Conservation (phyloP, 768 basidiomycete genomes). For the Mycena vitilis region DNA sequence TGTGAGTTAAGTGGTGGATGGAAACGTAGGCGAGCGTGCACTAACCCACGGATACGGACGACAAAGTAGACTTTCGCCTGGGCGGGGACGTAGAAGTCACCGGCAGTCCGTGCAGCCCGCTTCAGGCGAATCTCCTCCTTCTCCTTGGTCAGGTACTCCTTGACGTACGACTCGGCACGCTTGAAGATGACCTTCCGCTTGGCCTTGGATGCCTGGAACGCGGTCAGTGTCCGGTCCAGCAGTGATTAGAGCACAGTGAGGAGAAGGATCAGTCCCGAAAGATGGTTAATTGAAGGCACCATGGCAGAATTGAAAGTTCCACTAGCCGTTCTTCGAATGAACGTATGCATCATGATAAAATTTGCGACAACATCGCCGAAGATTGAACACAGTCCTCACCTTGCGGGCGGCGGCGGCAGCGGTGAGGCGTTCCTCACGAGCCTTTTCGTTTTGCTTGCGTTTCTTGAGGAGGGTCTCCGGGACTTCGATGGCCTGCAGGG, state of each 20-base stretch:
- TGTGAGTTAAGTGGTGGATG: slow-evolving; percentile 23
- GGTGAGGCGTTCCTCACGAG: slow-evolving; percentile 90
- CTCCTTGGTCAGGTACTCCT: slow-evolving; percentile 94
- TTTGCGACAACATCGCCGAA: slow-evolving; percentile 35
- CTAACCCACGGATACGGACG: slow-evolving; percentile 92
- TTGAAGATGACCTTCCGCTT: slow-evolving; percentile 99
- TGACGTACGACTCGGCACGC: slow-evolving; percentile 97
- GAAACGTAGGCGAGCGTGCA: slow-evolving; percentile 46
- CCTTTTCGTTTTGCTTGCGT: slow-evolving; percentile 97
- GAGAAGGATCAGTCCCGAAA: slow-evolving; percentile 82
- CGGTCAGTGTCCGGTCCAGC: slow-evolving; percentile 17
- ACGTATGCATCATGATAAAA: slow-evolving; percentile 84
- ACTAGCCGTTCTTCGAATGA: slow-evolving; percentile 84
- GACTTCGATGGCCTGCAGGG: slow-evolving; percentile 87
- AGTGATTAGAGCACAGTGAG: slow-evolving; percentile 28
- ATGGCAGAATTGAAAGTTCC: slow-evolving; percentile 64
- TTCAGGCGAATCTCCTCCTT: slow-evolving; percentile 96
- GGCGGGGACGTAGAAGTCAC: slow-evolving; percentile 97
- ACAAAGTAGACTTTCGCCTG: slow-evolving; percentile 99
- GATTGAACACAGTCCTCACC: slow-evolving; percentile 62
- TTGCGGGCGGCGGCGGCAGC: slow-evolving; percentile 89
- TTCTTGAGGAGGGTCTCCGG: slow-evolving; percentile 99
- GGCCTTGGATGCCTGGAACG: slow-evolving; percentile 79
- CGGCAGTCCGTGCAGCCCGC: slow-evolving; percentile 89
- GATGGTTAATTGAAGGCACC: slow-evolving; percentile 92